Percentiles rank a stretch among this genome's conserved stretches.
Evolutionary conservation across 257 asterid genomes (phyloP).

Genomic region (Nicotiana benthamiana): DNA sequence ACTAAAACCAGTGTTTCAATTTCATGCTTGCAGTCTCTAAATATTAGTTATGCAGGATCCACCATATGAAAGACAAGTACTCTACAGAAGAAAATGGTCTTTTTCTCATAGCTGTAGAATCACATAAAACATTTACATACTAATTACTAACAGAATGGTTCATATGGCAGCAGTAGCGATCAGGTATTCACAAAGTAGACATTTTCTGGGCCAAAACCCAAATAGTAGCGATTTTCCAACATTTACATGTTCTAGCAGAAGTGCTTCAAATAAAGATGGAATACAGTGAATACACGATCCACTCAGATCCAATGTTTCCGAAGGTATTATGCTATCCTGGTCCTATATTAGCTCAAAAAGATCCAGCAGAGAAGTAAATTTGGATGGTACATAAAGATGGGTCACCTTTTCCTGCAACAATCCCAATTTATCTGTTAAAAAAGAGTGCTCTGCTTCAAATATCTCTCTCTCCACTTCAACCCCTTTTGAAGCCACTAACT

Average conservation of each 20-base stretch:
- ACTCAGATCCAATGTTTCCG: background rate
- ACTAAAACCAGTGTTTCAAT: background rate
- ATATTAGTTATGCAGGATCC: background rate
- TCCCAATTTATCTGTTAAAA: constrained; percentile 64
- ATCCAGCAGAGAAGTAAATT: background rate
- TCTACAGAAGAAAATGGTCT: background rate
- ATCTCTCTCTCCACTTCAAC: constrained; percentile 71
- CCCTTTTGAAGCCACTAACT: constrained; percentile 68
- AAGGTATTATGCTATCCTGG: background rate
- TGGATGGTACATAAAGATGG: background rate
- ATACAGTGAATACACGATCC: background rate
- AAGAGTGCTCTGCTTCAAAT: constrained; percentile 78
- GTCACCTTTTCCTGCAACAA: constrained; percentile 73
- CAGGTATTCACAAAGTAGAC: background rate
- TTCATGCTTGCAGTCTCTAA: background rate
- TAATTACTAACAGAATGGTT: background rate
- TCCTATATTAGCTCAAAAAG: background rate
- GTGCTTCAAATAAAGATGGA: background rate
- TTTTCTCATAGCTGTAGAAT: background rate
- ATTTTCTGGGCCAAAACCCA: background rate
- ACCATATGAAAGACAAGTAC: background rate
- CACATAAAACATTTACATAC: background rate
- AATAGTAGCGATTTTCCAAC: background rate
- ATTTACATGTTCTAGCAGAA: background rate
- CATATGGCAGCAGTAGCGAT: background rate